These are phyloP conservation scores for Coniferiporia weirii DNA, from an alignment of 1,284 basidiomycete species.

Conservation along the genomic window DNA sequence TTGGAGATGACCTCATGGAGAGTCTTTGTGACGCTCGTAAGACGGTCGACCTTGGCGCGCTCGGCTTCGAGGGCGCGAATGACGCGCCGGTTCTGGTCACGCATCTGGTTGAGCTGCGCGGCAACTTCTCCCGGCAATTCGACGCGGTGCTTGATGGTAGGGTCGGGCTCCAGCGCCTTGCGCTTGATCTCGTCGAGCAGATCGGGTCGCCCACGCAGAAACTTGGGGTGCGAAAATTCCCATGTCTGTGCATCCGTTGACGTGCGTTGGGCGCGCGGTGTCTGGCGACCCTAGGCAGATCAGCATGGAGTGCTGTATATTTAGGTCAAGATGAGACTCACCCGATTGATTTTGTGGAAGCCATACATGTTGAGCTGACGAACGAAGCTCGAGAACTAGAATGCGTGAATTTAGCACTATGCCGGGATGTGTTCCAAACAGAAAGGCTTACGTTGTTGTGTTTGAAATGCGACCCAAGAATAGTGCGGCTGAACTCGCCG, in stretches of 20 bases:
- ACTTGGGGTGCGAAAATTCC: conserved; percentile 88
- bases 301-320: conserved; percentile 9
- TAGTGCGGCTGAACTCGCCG: conserved; percentile 76
- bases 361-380: conserved; percentile 90
- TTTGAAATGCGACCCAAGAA: conserved; percentile 77
- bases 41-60: conserved; percentile 37
- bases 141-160: conserved; percentile 57
- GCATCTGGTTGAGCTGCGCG: conserved; percentile 59
- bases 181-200: conserved; percentile 82
- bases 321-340: conserved; percentile 28
- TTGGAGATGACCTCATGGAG: conserved; percentile 56
- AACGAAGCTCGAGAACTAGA: conserved; percentile 82
- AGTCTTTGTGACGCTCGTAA: conserved; percentile 35
- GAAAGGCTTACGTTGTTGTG: conserved; percentile 63
- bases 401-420: background rate
- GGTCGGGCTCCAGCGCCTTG: conserved; percentile 75
- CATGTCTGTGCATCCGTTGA: conserved; percentile 77
- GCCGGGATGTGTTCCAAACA: background rate
- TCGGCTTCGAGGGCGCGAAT: conserved; percentile 49
- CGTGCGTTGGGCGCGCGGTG: conserved; percentile 76
- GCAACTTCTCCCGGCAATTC: conserved; percentile 76
- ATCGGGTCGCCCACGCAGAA: conserved; percentile 75
- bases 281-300: conserved; percentile 37
- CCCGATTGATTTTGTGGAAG: conserved; percentile 80
- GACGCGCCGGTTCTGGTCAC: conserved; percentile 60